Percentiles rank a stretch among this genome's conserved stretches.
Conservation (phyloP, 768 basidiomycete species). For the Serendipita sp. region DNA sequence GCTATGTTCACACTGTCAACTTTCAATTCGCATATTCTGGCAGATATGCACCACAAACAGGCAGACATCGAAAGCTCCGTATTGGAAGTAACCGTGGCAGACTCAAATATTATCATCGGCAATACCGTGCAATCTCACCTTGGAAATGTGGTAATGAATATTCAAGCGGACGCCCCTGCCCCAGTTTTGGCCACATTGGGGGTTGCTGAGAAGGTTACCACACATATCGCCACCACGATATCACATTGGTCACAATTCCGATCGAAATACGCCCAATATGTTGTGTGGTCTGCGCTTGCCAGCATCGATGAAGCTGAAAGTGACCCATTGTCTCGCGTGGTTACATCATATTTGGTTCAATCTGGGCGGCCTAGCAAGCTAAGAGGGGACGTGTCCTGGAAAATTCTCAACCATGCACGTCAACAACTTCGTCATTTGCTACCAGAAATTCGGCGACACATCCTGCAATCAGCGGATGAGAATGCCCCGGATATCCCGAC, state of each 20-base stretch:
- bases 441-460: constrained; percentile 16
- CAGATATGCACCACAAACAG: background rate
- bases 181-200: background rate
- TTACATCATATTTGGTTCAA: constrained; percentile 71
- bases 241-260: background rate
- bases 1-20: background rate
- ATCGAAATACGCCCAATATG: background rate
- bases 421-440: constrained; percentile 36
- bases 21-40: background rate
- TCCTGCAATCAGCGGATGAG: background rate
- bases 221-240: background rate
- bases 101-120: background rate
- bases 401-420: constrained; percentile 64
- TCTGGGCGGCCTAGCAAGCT: constrained; percentile 48
- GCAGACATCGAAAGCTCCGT: background rate
- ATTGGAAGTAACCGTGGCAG: background rate
- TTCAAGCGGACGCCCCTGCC: background rate
- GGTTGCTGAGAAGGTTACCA: background rate
- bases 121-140: background rate
- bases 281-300: constrained; percentile 9
- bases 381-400: constrained; percentile 55
- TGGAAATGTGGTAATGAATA: background rate
- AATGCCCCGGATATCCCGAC: background rate
- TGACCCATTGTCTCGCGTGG: constrained; percentile 67
- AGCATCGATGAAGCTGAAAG: background rate